phyloP scores from a whole-genome alignment of 306 rosid species.

The Alnus glutinosa region DNA sequence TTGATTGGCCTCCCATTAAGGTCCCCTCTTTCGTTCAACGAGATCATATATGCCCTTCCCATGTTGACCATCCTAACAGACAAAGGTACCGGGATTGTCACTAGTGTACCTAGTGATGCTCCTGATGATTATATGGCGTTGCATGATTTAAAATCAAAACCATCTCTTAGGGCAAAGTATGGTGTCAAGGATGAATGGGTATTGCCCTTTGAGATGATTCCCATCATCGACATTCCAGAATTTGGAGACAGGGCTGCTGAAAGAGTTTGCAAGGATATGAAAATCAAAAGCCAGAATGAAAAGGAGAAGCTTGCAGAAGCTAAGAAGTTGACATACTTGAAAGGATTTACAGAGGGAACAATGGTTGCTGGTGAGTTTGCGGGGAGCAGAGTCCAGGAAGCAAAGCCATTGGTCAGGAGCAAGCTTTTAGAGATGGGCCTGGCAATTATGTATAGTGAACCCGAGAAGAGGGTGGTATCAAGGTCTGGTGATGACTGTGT shows the following conservation, averaged over 20 bases:
- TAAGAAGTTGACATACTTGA: conserved; percentile 86
- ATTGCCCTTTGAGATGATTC: conserved; percentile 77
- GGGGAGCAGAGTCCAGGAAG: conserved; percentile 78
- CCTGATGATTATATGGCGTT: conserved; percentile 96
- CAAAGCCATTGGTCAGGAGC: conserved; percentile 73
- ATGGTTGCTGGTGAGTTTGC: conserved; percentile 74
- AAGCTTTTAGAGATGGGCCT: conserved; percentile 74
- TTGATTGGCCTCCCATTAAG: conserved; percentile 89
- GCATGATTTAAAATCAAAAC: conserved; percentile 80
- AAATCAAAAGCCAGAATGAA: conserved; percentile 90
- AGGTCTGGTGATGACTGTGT: conserved; percentile 94
- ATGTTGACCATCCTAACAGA: conserved; percentile 90
- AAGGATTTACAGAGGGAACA: conserved; percentile 91
- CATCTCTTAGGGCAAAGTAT: conserved; percentile 69
- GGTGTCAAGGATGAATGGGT: conserved; percentile 93
- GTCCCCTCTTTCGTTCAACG: conserved; percentile 76
- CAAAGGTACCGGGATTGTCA: conserved; percentile 94
- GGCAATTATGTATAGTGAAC: conserved; percentile 82
- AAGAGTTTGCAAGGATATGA: conserved; percentile 74
- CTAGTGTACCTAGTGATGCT: conserved; percentile 95
- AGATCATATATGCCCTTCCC: conserved; percentile 84
- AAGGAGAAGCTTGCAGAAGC: conserved; percentile 95
- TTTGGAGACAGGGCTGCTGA: conserved; percentile 86
- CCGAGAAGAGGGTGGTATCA: conserved; percentile 81
- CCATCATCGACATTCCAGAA: conserved; percentile 75